Evolutionary conservation across 768 basidiomycete genomes (phyloP).

Genomic region (Mrakia blollopis): DNA sequence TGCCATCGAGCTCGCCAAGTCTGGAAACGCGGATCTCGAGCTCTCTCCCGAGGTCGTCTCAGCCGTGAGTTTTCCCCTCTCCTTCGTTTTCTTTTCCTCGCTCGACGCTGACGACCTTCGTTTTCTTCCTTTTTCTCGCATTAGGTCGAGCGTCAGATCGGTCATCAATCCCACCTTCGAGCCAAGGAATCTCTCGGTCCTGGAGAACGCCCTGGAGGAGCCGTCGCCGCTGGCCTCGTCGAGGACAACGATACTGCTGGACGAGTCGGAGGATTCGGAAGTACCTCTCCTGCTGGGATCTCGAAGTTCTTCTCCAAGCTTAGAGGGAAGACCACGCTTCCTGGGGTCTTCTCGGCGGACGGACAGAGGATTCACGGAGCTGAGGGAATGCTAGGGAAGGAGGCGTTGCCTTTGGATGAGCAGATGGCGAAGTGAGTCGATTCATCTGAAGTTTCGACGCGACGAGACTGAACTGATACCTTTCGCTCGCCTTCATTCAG

Average conservation of each 20-base stretch:
- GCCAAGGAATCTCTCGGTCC: conserved; percentile 9
- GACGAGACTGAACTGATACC: too few relatives aligned
- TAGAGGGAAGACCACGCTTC: neutral
- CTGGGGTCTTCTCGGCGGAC: neutral
- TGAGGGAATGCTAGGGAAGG: neutral
- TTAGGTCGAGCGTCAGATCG: conserved; percentile 15
- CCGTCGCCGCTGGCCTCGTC: neutral
- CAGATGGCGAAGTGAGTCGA: conserved; percentile 1
- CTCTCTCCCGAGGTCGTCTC: conserved; percentile 1
- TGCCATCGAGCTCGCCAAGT: conserved; percentile 2
- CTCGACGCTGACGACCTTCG: too few relatives aligned
- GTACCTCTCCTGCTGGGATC: neutral
- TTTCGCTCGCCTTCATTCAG: neutral
- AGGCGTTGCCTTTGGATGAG: neutral
- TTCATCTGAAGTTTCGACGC: too few relatives aligned
- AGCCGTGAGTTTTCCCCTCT: neutral
- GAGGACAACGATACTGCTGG: neutral
- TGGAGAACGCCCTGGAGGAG: conserved; percentile 2
- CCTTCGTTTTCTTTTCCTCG: too few relatives aligned
- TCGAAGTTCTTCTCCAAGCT: conserved; percentile 1
- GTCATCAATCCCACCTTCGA: conserved; percentile 4
- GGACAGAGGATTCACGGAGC: neutral
- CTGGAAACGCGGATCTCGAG: conserved; percentile 7
- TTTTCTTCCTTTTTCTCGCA: too few relatives aligned
- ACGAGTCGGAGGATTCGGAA: neutral